Percentiles rank a stretch among this genome's conserved stretches.
Conservation (phyloP, 768 basidiomycete genomes). For the Kwoniella sp. region DNA sequence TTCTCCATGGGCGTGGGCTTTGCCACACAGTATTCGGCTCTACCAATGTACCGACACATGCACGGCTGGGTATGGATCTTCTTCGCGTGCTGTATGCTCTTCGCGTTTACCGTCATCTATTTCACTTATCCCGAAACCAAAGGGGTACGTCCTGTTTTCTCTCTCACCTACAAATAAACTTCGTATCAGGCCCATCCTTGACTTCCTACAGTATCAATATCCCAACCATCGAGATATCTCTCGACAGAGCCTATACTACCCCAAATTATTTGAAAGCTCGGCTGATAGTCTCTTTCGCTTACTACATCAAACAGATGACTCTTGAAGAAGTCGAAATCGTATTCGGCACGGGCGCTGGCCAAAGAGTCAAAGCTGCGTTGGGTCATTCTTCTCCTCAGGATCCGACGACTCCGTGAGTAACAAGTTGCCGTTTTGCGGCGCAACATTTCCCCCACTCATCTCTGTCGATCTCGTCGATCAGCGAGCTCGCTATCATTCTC, state of each 20-base stretch:
- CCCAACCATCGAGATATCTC: too few relatives aligned
- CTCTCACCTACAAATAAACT: background rate
- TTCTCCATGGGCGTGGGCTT: constrained; percentile 42
- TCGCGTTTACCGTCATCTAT: constrained; percentile 33
- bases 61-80: constrained; percentile 43
- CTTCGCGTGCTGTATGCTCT: constrained; percentile 37
- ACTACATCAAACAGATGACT: constrained; percentile 23
- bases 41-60: constrained; percentile 42
- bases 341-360: constrained; percentile 40
- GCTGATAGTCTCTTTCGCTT: too few relatives aligned
- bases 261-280: too few relatives aligned
- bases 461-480: too few relatives aligned
- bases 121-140: constrained; percentile 44
- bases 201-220: too few relatives aligned
- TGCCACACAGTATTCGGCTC: constrained; percentile 40
- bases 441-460: too few relatives aligned
- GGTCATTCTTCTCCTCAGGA: constrained; percentile 21
- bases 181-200: too few relatives aligned
- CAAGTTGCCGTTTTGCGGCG: too few relatives aligned
- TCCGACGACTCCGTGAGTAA: constrained; percentile 28
- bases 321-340: constrained; percentile 40
- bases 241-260: too few relatives aligned
- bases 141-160: constrained; percentile 26
- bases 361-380: constrained; percentile 36
- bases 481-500: too few relatives aligned